Conservation (phyloP, 176 grass and related monocot species). For the Chrysopogon serrulatus region DNA sequence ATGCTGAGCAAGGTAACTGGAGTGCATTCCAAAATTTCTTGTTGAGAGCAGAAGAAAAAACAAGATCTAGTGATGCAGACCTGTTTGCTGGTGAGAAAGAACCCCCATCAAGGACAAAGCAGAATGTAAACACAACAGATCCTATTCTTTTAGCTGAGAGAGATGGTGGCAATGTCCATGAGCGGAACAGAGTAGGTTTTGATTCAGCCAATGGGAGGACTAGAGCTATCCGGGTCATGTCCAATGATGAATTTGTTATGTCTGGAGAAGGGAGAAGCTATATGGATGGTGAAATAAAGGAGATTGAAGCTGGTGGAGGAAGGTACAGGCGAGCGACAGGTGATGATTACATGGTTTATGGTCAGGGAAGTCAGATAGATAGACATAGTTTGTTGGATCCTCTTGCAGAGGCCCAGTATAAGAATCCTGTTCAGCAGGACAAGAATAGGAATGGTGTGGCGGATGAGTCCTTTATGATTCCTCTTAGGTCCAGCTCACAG, state of each 20-base stretch:
- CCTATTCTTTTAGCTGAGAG: slow-evolving; percentile 58
- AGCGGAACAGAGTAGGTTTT: slow-evolving; percentile 43
- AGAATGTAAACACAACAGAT: slow-evolving; percentile 48
- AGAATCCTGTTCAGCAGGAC: slow-evolving; percentile 34
- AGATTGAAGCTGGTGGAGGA: slow-evolving; percentile 69
- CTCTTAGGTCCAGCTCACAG: slow-evolving; percentile 57
- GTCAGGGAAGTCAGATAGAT: slow-evolving; percentile 51
- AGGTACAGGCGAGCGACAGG: slow-evolving; percentile 48
- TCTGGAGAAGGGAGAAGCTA: slow-evolving; percentile 43
- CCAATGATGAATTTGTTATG: slow-evolving; percentile 76
- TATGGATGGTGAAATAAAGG: slow-evolving; percentile 64
- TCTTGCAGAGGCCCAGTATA: slow-evolving; percentile 56
- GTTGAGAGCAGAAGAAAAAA: slow-evolving; percentile 78
- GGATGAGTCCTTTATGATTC: slow-evolving; percentile 91
- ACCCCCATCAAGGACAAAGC: slow-evolving; percentile 36
- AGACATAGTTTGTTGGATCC: slow-evolving; percentile 60
- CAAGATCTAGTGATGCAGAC: slow-evolving; percentile 49
- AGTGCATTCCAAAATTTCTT: slow-evolving; percentile 89
- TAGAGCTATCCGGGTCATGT: slow-evolving; percentile 39
- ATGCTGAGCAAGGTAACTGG: slow-evolving; percentile 83
- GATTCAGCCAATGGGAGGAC: slow-evolving; percentile 65
- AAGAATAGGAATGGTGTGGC: slow-evolving; percentile 43
- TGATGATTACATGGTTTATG: slow-evolving; percentile 77
- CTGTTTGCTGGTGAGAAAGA: slow-evolving; percentile 73
- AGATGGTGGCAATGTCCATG: slow-evolving; percentile 46